Evolutionary conservation across 164 flowering plant genomes (phyloP), one percentile per base, ranked within the genome.

Genomic region (Kalanchoe fedtschenkoi): DNA sequence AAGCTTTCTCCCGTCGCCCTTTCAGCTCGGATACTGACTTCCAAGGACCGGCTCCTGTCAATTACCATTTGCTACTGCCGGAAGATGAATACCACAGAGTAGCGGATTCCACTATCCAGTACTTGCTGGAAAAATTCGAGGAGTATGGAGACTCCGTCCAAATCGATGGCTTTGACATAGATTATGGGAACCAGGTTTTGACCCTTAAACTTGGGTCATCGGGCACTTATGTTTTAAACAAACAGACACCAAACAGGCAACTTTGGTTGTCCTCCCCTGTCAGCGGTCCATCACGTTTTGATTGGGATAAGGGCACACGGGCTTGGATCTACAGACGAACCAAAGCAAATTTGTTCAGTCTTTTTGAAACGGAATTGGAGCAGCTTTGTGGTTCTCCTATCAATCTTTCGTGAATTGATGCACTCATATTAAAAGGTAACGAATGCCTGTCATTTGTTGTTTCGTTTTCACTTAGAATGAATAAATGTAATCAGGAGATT

Each of bases 261-360:
- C 78, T 93, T 58, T 93, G 97, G 96, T 65, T 93, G 73, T 93
- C 98, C 42, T 93, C 98, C 22, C 98, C 98, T 4, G 75, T 85
- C 61, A 89, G 97, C 72, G 97, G 96, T 58, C 97, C 97, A 14
- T 80, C 89, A 6, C 78, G 96, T 67, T 91, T 82, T 68, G 97
- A 91, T 61, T 88, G 97, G 97, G 97, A 91, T 71, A 65, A 22
- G 35, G 57, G 47, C 62, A 62, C 78, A 47, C 68, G 76, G 67
- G 76, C 83, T 65, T 89, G 97, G 97, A 71, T 91, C 34, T 91
- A 91, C 64, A 74, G 95, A 68, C 74, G 97, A 58, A 91, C 72
- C 14, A 85, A 79, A 68, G 83, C 75, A 63, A 71, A 84, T 35
- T 69, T 91, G 59, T 24, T 63, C 24, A 65, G 69, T 33, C 70